These are phyloP conservation scores for Triangularia setosa DNA, from an alignment of 2,329 filamentous ascomycete species.

Conservation along the genomic window DNA sequence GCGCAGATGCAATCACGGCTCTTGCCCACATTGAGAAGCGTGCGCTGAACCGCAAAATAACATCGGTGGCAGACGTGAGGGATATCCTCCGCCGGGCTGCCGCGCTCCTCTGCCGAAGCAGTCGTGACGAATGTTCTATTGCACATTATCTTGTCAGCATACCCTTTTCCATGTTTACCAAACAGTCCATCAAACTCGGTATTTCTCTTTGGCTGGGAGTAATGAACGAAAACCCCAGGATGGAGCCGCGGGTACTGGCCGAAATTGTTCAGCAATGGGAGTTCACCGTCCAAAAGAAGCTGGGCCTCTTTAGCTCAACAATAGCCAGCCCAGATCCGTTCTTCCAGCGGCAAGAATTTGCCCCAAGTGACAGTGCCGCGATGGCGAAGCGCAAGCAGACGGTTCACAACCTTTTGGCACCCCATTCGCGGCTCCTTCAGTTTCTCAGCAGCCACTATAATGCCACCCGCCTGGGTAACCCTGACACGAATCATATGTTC, in stretches of 20 bases:
- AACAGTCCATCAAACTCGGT: constrained; percentile 91
- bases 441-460: constrained; percentile 95
- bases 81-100: constrained; percentile 82
- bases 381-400: constrained; percentile 72
- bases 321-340: constrained; percentile 82
- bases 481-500: constrained; percentile 78
- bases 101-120: constrained; percentile 75
- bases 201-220: constrained; percentile 95
- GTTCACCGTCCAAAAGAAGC: constrained; percentile 67
- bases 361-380: constrained; percentile 76
- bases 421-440: constrained; percentile 79
- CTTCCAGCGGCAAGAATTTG: constrained; percentile 85
- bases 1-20: constrained; percentile 57
- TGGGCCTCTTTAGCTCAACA: constrained; percentile 74
- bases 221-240: constrained; percentile 88
- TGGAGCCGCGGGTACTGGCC: constrained; percentile 79
- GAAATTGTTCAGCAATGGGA: constrained; percentile 94
- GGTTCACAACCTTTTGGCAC: constrained; percentile 78
- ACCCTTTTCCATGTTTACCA: constrained; percentile 88
- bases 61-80: constrained; percentile 70
- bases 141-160: constrained; percentile 87
- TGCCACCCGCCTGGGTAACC: constrained; percentile 79
- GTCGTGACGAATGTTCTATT: constrained; percentile 71
- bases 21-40: constrained; percentile 70
- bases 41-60: constrained; percentile 63